Evolutionary conservation across 2,329 filamentous ascomycete species (phyloP).

Genomic region (Epichloe coenophiala): DNA sequence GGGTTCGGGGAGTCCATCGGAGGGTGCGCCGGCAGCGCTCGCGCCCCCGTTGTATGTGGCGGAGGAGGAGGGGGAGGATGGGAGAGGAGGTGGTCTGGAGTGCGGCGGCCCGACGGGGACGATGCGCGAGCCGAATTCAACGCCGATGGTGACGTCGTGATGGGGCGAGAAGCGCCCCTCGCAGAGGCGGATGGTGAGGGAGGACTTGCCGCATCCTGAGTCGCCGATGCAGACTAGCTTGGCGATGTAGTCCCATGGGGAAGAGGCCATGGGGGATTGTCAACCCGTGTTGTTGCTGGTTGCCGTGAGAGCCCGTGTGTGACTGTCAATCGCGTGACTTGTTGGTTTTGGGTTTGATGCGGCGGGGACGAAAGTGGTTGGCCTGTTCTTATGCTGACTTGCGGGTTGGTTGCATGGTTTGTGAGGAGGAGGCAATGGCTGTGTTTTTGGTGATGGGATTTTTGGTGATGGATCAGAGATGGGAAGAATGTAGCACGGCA

Average conservation of each 20-base stretch:
- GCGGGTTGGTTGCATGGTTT: background rate
- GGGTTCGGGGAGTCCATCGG: constrained; percentile 40
- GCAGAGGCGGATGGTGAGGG: constrained; percentile 90
- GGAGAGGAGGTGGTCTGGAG: constrained; percentile 27
- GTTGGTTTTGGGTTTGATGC: background rate
- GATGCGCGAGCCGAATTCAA: constrained; percentile 89
- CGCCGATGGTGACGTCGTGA: constrained; percentile 94
- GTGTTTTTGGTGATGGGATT: too few species aligned
- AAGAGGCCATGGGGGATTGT: constrained; percentile 35
- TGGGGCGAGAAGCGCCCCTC: constrained; percentile 89
- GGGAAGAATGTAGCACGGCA: background rate
- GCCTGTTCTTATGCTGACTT: too few species aligned
- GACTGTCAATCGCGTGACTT: too few species aligned
- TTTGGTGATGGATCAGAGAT: too few species aligned
- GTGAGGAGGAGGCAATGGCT: background rate
- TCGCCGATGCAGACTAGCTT: constrained; percentile 98
- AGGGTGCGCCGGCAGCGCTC: background rate
- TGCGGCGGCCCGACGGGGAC: constrained; percentile 81
- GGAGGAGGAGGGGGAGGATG: constrained; percentile 8
- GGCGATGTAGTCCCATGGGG: constrained; percentile 95
- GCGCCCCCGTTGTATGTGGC: background rate
- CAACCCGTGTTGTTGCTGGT: background rate
- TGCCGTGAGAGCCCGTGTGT: background rate
- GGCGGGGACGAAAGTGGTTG: too few species aligned
- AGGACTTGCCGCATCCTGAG: constrained; percentile 89